phyloP scores from a whole-genome alignment of 129 eudicot species.

The sunflower (Helianthus annuus) region DNA sequence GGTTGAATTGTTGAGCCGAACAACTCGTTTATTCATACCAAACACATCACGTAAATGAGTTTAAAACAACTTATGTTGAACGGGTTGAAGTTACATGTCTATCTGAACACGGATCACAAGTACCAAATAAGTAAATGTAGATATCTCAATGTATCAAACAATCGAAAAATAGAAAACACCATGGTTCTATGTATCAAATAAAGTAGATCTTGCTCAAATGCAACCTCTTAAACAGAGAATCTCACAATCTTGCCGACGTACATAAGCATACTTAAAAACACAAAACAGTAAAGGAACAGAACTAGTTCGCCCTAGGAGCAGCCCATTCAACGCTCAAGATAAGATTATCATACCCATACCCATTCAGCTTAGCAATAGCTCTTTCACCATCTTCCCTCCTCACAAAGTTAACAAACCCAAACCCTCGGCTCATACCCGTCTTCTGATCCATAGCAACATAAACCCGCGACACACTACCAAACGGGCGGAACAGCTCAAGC shows the following conservation, averaged over 20 bases:
- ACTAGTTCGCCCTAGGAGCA: conserved; percentile 24
- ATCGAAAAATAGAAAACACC: neutral
- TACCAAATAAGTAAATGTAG: neutral
- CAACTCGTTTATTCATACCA: no score
- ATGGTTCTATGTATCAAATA: neutral
- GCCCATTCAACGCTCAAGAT: conserved; percentile 27
- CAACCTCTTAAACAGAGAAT: conserved; percentile 10
- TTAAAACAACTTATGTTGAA: neutral
- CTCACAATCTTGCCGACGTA: neutral
- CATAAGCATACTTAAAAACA: neutral
- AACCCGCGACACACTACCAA: conserved; percentile 17
- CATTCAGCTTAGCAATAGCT: conserved; percentile 24
- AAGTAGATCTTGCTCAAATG: neutral
- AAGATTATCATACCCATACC: conserved; percentile 28
- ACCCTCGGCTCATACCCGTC: conserved; percentile 26
- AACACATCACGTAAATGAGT: no score
- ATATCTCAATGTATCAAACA: neutral
- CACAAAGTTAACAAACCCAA: conserved; percentile 19
- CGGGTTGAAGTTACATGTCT: neutral
- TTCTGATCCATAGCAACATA: conserved; percentile 24
- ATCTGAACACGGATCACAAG: no score
- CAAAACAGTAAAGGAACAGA: neutral
- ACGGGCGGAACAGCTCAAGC: conserved; percentile 26
- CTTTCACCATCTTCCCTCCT: conserved; percentile 29
- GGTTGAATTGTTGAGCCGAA: no score